Conservation (phyloP, 2,329 filamentous ascomycete genomes). For the Bipolaris sorokiniana region DNA sequence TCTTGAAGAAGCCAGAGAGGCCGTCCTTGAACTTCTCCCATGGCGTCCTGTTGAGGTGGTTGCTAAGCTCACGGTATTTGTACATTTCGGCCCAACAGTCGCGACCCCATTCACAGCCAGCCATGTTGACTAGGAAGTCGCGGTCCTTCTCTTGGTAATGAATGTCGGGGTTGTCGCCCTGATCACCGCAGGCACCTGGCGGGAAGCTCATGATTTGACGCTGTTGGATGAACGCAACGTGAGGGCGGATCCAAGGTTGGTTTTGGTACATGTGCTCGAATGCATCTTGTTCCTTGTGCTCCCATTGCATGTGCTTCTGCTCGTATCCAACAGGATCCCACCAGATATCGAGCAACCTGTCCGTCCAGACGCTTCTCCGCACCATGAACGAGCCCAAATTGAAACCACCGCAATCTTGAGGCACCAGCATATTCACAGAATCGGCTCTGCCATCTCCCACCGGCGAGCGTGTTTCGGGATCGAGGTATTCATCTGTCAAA, state of each 20-base stretch:
- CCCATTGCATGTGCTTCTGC: constrained; percentile 98
- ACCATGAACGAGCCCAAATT: constrained; percentile 97
- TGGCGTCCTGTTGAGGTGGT: constrained; percentile 80
- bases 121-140: constrained; percentile 98
- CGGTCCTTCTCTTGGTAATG: constrained; percentile 87
- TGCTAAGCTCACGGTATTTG: constrained; percentile 88
- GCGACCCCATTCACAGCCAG: constrained; percentile 93
- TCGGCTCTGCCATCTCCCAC: constrained; percentile 76
- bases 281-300: constrained; percentile 97
- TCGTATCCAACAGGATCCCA: constrained; percentile 98
- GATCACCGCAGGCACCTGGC: constrained; percentile 82
- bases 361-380: constrained; percentile 83
- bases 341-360: constrained; percentile 92
- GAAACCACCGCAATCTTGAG: constrained; percentile 95
- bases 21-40: constrained; percentile 72
- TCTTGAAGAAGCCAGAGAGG: constrained; percentile 49
- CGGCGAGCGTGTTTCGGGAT: constrained; percentile 72
- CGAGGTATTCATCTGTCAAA: constrained; percentile 74
- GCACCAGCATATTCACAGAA: constrained; percentile 85
- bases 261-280: constrained; percentile 89
- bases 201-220: constrained; percentile 95
- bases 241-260: constrained; percentile 90
- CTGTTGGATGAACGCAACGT: constrained; percentile 87
- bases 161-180: constrained; percentile 73
- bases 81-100: constrained; percentile 99